These are phyloP conservation scores for Rutstroemia sp. DNA, from an alignment of 2,329 filamentous ascomycete genomes.

Conservation along the genomic window DNA sequence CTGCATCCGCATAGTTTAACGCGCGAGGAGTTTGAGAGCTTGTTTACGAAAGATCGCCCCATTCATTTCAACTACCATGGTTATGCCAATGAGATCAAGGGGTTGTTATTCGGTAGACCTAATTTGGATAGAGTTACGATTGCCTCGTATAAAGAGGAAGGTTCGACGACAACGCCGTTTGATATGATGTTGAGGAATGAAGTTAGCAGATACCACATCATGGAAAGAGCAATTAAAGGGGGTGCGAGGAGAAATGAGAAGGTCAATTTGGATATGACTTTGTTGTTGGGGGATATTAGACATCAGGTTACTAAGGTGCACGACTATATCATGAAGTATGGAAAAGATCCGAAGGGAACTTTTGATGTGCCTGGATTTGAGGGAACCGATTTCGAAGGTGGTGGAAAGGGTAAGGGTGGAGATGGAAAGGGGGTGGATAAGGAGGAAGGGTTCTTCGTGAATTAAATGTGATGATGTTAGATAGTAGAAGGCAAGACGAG, in stretches of 20 bases:
- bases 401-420: background rate
- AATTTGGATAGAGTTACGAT: conserved; percentile 45
- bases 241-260: conserved; percentile 41
- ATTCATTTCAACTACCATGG: conserved; percentile 64
- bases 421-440: conserved; percentile 10
- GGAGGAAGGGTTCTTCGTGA: conserved; percentile 28
- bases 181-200: conserved; percentile 61
- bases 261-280: conserved; percentile 38
- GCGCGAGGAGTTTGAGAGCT: conserved; percentile 41
- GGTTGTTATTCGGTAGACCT: conserved; percentile 51
- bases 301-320: conserved; percentile 40
- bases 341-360: conserved; percentile 45
- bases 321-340: conserved; percentile 44
- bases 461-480: conserved; percentile 8
- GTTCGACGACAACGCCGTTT: conserved; percentile 60
- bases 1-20: conserved; percentile 52
- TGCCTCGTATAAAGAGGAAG: conserved; percentile 56
- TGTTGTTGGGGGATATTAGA: conserved; percentile 40
- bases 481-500: too few relatives aligned
- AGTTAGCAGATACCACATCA: conserved; percentile 53
- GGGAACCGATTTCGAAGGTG: conserved; percentile 22
- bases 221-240: conserved; percentile 43
- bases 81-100: conserved; percentile 52
- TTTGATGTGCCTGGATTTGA: conserved; percentile 42
- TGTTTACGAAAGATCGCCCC: conserved; percentile 49